Evolutionary conservation across 2,329 filamentous ascomycete genomes (phyloP).

Genomic region (Orbilia brochopaga): DNA sequence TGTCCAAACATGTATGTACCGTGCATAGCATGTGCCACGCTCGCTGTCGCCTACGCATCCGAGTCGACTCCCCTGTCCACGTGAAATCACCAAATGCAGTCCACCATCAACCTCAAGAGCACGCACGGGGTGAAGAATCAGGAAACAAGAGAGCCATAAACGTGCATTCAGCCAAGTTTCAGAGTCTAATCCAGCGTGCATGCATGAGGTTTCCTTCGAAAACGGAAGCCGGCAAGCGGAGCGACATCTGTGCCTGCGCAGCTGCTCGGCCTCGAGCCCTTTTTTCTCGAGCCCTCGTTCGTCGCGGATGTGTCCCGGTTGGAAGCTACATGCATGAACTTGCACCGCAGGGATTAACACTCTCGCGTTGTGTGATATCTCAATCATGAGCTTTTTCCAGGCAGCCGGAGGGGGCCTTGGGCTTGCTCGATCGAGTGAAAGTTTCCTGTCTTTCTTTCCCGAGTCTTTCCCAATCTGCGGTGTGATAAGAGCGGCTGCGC

Average conservation of each 20-base stretch:
- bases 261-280: slow-evolving; percentile 10
- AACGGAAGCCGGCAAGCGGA: slow-evolving; percentile 35
- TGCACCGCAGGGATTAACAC: slow-evolving; percentile 24
- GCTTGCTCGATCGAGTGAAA: slow-evolving; percentile 22
- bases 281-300: slow-evolving; percentile 36
- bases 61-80: background rate
- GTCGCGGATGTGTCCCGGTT: slow-evolving; percentile 48
- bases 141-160: background rate
- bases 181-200: slow-evolving; percentile 12
- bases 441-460: slow-evolving; percentile 28
- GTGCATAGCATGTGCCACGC: background rate
- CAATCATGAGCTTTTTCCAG: slow-evolving; percentile 1
- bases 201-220: slow-evolving; percentile 36
- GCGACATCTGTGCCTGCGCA: slow-evolving; percentile 23
- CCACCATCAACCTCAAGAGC: background rate
- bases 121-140: background rate
- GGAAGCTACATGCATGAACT: slow-evolving; percentile 41
- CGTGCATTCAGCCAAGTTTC: slow-evolving; percentile 12
- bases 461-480: slow-evolving; percentile 39
- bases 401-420: slow-evolving; percentile 1
- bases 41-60: background rate
- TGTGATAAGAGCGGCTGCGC: slow-evolving; percentile 50
- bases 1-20: background rate
- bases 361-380: slow-evolving; percentile 46
- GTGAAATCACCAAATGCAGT: background rate